A percentile compares a stretch with the other conserved stretches of the same genome.
phyloP scores from a whole-genome alignment of 352 stramenopile genomes.

The Achlya hypogyna region DNA sequence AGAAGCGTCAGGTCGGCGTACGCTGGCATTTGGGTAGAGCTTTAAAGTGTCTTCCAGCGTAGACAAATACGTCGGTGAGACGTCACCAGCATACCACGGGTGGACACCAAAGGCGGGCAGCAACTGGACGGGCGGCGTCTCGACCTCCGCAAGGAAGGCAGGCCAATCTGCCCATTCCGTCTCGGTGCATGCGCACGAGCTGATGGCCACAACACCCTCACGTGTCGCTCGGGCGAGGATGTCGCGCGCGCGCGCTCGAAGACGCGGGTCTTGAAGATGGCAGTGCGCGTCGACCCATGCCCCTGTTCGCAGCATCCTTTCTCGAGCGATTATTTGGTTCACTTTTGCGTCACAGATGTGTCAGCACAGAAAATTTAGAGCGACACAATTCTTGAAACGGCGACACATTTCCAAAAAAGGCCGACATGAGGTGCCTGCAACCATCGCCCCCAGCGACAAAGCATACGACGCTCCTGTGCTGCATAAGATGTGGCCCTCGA shows the following conservation, averaged over 20 bases:
- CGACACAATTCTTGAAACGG: no score
- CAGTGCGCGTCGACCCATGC: constrained; percentile 49
- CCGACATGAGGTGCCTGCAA: no score
- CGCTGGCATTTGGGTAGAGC: constrained; percentile 35
- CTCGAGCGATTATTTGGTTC: neutral
- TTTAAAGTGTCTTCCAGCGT: constrained; percentile 29
- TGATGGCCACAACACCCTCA: constrained; percentile 37
- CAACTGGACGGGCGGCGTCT: constrained; percentile 22
- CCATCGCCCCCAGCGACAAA: no score
- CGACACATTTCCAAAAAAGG: no score
- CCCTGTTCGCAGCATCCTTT: neutral
- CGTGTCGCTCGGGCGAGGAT: constrained; percentile 33
- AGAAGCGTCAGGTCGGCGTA: constrained; percentile 18
- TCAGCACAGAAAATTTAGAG: no score
- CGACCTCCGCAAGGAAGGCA: constrained; percentile 24
- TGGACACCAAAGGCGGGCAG: constrained; percentile 60
- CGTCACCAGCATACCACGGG: constrained; percentile 55
- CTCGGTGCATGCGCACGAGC: constrained; percentile 54
- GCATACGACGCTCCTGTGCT: no score
- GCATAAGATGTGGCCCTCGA: no score
- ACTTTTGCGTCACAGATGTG: no score
- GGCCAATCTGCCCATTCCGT: constrained; percentile 49
- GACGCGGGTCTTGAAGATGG: constrained; percentile 53
- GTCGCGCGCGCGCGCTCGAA: neutral
- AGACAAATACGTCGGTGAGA: constrained; percentile 26